Percentiles rank a stretch among this genome's conserved stretches.
Evolutionary conservation across 441 rosid genomes (phyloP).

Genomic region (Croton laevigatus): DNA sequence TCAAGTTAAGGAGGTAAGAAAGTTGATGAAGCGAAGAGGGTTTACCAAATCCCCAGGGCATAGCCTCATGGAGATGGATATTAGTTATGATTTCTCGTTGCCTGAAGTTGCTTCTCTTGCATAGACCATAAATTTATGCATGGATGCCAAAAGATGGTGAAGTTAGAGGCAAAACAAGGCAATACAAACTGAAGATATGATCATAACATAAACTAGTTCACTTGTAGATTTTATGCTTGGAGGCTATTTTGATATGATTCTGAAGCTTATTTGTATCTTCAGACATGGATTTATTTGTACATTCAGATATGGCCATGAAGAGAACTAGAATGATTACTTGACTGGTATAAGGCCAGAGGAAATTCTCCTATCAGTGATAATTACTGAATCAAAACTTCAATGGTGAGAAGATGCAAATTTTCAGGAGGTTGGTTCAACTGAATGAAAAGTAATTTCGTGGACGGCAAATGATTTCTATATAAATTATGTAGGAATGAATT

Average conservation of each 20-base stretch:
- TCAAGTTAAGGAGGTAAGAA: constrained; percentile 54
- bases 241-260: neutral
- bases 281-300: neutral
- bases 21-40: constrained; percentile 61
- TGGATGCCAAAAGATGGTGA: neutral
- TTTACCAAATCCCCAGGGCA: constrained; percentile 53
- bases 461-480: neutral
- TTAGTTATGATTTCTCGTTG: constrained; percentile 16
- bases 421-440: neutral
- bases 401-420: neutral
- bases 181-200: neutral
- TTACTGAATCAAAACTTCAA: neutral
- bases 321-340: neutral
- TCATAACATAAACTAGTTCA: neutral
- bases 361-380: neutral
- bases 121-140: constrained; percentile 13
- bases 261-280: neutral
- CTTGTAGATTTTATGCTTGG: neutral
- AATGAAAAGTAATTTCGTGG: neutral
- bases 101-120: constrained; percentile 30
- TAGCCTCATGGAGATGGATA: constrained; percentile 52
- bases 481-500: neutral
- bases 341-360: neutral
- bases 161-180: neutral
- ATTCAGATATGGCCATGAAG: neutral